Conservation (phyloP, 352 stramenopile genomes). For the Phytophthora multivora region DNA sequence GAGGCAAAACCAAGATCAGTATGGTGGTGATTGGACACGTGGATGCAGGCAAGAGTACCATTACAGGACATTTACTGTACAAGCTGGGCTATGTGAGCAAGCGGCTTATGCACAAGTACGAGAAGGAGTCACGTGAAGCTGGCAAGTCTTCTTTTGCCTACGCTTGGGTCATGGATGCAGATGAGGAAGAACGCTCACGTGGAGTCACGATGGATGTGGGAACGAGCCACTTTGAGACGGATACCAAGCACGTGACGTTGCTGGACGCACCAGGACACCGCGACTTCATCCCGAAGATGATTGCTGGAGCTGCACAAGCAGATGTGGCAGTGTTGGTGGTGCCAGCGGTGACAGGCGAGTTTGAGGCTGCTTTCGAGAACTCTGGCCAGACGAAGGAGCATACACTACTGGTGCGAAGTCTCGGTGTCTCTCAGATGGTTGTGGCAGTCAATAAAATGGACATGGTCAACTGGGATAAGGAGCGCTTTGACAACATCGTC, state of each 20-base stretch:
- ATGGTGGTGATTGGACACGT: constrained; percentile 98
- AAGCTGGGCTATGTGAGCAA: constrained; percentile 89
- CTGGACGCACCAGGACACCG: constrained; percentile 97
- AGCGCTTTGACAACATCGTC: constrained; percentile 81
- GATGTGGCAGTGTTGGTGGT: constrained; percentile 95
- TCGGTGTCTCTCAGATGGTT: constrained; percentile 95
- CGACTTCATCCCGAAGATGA: constrained; percentile 99
- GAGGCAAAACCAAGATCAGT: constrained; percentile 86
- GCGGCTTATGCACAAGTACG: constrained; percentile 91
- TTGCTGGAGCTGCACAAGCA: constrained; percentile 92
- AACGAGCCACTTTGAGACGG: constrained; percentile 92
- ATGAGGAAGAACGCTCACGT: constrained; percentile 89
- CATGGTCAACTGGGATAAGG: constrained; percentile 80
- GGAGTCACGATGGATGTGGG: constrained; percentile 98
- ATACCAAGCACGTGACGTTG: constrained; percentile 92
- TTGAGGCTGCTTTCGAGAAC: constrained; percentile 94
- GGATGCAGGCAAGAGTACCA: constrained; percentile 97
- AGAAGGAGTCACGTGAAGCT: constrained; percentile 89
- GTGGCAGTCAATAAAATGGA: constrained; percentile 99
- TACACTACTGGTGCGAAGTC: constrained; percentile 92
- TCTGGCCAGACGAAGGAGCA: constrained; percentile 99
- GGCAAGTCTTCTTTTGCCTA: constrained; percentile 96
- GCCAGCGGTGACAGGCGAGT: constrained; percentile 93
- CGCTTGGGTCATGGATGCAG: constrained; percentile 94
- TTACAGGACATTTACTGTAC: constrained; percentile 96